Evolutionary conservation across 148 eudicot genomes (phyloP), one percentile per base, ranked within the genome.

Genomic region (Cornus controversa): DNA sequence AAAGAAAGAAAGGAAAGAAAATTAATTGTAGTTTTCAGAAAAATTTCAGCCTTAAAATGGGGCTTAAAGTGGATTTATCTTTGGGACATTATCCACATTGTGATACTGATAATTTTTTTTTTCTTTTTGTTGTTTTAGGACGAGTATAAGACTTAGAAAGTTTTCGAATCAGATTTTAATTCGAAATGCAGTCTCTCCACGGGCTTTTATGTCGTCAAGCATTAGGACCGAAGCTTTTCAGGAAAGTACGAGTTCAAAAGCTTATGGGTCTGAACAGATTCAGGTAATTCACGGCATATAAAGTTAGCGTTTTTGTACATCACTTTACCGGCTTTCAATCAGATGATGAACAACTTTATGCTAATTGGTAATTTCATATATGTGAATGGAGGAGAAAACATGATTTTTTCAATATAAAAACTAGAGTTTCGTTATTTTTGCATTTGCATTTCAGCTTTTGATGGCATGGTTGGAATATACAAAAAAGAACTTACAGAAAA

Each of bases 211-310:
- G 89, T 89, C 99, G 10, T 83, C 91, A 37, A 88, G 84, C 67
- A 68, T 82, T 60, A 83, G 86, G 5, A 71, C 86, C 7, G 98
- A 91, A 79, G 78, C 90, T 78, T 40, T 80, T 81, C 82, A 80
- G 73, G 88, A 76, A 69, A 84, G 80, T 80, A 72, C 82, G 25
- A 79, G 67, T 69, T 79, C 88, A 9, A 80, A 89, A 53, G 84
- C 86, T 65, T 96, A 96, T 83, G 99, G 99, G 63, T 88, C 99
- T 23, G 99, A 93, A 50, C 98, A 96, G 86, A 96, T 96, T 93
- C 99, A 93, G 98, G 99, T 96, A 62, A 79, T 24, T 78, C 34
- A 66, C 15, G 0, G 14, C 22, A 10, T 42, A 67, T 53, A 54
- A 26, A 16, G 25, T 20, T 20, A 16, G 15, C 25, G 23, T 6